Base-by-base conservation (phyloP, 495 filamentous ascomycete species). In the Niebla homalea region DNA sequence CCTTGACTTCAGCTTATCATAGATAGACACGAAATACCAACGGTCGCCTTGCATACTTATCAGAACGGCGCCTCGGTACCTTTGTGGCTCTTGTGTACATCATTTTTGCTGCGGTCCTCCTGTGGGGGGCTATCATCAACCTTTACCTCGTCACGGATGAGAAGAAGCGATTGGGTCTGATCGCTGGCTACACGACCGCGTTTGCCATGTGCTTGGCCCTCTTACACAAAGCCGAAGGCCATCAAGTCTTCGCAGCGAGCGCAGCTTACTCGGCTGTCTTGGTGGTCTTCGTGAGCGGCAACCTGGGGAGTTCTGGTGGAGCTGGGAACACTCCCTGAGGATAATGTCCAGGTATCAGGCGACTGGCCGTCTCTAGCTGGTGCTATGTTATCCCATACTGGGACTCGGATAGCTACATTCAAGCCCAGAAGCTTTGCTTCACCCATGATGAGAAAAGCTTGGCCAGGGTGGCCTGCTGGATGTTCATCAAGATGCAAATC, bases 221-320 rank as follows among this genome's bases (percentile, higher is more conserved):
- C 15, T 22, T 62, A 41, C 62, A 59, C 18, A 62, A 64, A 36
- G 63, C 62, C 20, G 59, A 45, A 52, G 32, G 60, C 22, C 48
- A 54, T 14, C 56, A 60, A 51, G 43, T 63, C 14, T 63, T 63
- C 46, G 58, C 43, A 10, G 44, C 58, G 11, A 61, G 51, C 20
- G 58, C 60, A 16, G 60, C 63, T 46, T 64, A 59, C 55, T 56
- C 39, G 32, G 47, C 55, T 36, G 53, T 56, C 15, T 35, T 57
- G 10, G 53, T 57, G 23, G 53, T 57, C 36, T 56, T 57, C 42
- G 47, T 57, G 15, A 41, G 22, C 36, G 32, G 43, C 6, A 40
- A 40, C 37, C 10, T 46, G 29, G 21, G 32, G 29, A 22, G 41
- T 19, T 11, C n/a, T 36, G 22, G 11, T 15, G 21, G 20, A 37